Base-by-base conservation (phyloP, 1,284 basidiomycete genomes). In the Lentinula novae-zelandiae region DNA sequence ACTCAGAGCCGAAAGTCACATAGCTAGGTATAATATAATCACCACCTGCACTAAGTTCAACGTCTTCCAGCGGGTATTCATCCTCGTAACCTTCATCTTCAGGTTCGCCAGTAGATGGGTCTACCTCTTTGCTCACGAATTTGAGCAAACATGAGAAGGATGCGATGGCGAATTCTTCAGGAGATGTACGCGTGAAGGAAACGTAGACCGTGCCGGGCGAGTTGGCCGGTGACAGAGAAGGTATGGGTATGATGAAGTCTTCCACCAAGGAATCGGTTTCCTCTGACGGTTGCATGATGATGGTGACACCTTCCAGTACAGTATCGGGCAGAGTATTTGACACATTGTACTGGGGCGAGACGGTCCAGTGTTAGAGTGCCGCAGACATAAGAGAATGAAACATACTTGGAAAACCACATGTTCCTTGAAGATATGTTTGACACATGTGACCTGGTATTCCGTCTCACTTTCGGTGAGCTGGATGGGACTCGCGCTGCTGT, bases 281-380 rank as follows among this genome's bases (percentile, higher is more conserved):
- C 9, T 83, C 78, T 52, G 89, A 83, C 3, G 92, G 85, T 65
- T 89, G 84, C 89, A 98, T 96, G 67, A 95, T 83, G 10, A 99
- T 93, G n/a, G 95, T 92, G 17, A 97, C 94, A 68, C 96, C 88
- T 73, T 99, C 97, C 63, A 99, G 80, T 5, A 99, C 90, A 3
- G 94, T 96, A 72, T 99, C 97, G n/a, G 95, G 89, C 59, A 99
- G 83, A n/a, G 97, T 99, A 74, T 99, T 99, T 62, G 94, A 93
- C 57, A 99, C 87, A 77, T 98, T 98, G 85, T 95, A 98, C 90
- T 99, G 57, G 1, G 49, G 67, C 64, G 40, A 49, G 3, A 13
- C 17, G 52, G 10, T 17, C 6, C 27, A 46, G 39, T 22, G 53
- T 46, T 20, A 12, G 15, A 56, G 34, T 63, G 17, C 13, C 3